Evolutionary conservation across 768 basidiomycete species (phyloP), one percentile per base, ranked within the genome.

Genomic region (Porpolomopsis calyptriformis): DNA sequence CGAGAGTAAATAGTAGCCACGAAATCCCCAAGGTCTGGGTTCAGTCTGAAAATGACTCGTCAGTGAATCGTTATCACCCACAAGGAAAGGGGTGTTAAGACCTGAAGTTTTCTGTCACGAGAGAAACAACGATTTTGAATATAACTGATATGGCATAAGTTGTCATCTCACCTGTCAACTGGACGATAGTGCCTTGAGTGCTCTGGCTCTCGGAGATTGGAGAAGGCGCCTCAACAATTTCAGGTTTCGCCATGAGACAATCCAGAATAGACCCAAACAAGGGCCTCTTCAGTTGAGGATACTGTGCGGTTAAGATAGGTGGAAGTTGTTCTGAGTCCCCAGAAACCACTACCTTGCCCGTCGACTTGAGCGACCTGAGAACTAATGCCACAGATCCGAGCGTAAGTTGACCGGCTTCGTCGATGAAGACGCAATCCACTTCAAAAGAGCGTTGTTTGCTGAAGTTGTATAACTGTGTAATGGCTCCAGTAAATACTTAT

Each of bases 271-370:
- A 74, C 31, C 73, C 73, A 57, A 74, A 74, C 0, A 76, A 52
- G 22, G 61, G 55, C 5, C 59, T 59, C 46, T 62, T 66, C 38
- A 66, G 52, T 9, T 61, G 56, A 2, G 72, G 74, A 52, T 76
- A 76, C 49, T 68, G 61, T 6, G 66, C 72, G 40, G 61, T 65
- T 37, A 74, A 52, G 27, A 76, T 76, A 3, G 74, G 73, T 3
- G 72, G 73, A 7, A 76, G 55, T 49, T 74, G 74, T 46, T 74
- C 70, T 0, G 71, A 72, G 52, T 76, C 74, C 9, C 74, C 74
- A 18, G 73, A 71, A 38, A 74, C 59, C 18, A 76, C 63, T 18
- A 76, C 64, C 18, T 68, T 62, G 4, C 70, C 70, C 2, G 50
- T 49, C 1, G 60, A 50, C 11, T 53, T 53, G 6, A 76, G 61